These are phyloP conservation scores for Nelumbo lutea DNA, from an alignment of 164 flowering plant genomes.

Conservation along the genomic window DNA sequence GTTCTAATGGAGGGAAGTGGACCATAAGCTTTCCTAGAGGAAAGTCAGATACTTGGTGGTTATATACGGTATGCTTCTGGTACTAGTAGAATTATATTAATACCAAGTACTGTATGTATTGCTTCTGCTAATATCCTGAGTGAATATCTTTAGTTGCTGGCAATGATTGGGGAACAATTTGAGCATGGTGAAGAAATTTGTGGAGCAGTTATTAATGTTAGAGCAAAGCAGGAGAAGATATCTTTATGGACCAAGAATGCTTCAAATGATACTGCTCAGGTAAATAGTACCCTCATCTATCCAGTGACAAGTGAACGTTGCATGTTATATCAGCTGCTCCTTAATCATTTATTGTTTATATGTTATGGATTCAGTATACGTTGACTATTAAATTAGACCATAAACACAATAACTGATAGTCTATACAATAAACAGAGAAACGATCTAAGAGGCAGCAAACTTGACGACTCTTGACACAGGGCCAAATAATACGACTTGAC, in stretches of 20 bases:
- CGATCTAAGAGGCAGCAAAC: too few species aligned
- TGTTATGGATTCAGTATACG: neutral
- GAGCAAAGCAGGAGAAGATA: slow-evolving; percentile 71
- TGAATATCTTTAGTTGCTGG: slow-evolving; percentile 52
- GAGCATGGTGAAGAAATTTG: slow-evolving; percentile 96
- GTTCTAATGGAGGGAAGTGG: slow-evolving; percentile 98
- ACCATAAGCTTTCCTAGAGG: slow-evolving; percentile 49
- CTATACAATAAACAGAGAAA: too few species aligned
- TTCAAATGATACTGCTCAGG: slow-evolving; percentile 86
- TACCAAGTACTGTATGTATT: neutral
- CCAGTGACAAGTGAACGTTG: too few species aligned
- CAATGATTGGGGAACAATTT: slow-evolving; percentile 97
- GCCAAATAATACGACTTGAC: too few species aligned
- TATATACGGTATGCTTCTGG: slow-evolving; percentile 62
- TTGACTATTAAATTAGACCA: neutral
- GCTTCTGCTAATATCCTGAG: slow-evolving; percentile 8
- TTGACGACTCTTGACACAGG: too few species aligned
- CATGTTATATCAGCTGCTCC: neutral
- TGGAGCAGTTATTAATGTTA: slow-evolving; percentile 86
- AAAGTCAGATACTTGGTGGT: slow-evolving; percentile 74
- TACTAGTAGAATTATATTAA: neutral
- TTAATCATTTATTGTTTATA: neutral
- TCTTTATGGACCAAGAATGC: slow-evolving; percentile 92
- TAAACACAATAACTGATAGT: too few species aligned
- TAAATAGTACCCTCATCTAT: slow-evolving; percentile 16